Conservation (phyloP, 306 rosid genomes). For the Astragalus membranaceus region DNA sequence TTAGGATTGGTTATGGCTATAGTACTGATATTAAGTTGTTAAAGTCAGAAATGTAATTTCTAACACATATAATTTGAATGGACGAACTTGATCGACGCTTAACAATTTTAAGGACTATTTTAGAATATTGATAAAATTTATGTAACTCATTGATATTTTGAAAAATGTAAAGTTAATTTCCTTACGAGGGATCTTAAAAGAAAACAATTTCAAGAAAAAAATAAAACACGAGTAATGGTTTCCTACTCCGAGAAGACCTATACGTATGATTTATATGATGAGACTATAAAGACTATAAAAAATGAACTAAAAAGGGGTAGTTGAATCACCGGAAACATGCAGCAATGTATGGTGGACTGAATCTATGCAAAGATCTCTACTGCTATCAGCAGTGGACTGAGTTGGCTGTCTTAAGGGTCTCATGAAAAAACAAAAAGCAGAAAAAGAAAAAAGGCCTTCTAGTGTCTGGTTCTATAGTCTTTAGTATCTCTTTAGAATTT, state of each 20-base stretch:
- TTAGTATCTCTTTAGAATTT: too few species aligned
- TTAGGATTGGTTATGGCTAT: too few species aligned
- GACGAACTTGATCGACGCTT: too few species aligned
- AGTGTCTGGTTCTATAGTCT: background rate
- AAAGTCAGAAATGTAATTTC: too few species aligned
- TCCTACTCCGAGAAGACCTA: background rate
- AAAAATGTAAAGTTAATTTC: background rate
- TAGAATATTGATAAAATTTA: too few species aligned
- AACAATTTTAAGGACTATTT: too few species aligned
- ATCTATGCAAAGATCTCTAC: slow-evolving; percentile 17
- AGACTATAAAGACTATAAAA: slow-evolving; percentile 1
- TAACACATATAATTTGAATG: too few species aligned
- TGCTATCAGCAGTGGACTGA: background rate
- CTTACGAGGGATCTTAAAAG: background rate
- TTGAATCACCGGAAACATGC: slow-evolving; percentile 27
- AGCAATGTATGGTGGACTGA: slow-evolving; percentile 24
- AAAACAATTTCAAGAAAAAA: background rate
- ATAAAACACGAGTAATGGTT: background rate
- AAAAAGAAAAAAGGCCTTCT: background rate
- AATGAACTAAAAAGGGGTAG: background rate
- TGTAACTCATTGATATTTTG: too few species aligned
- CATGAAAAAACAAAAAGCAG: background rate
- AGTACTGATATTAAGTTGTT: too few species aligned
- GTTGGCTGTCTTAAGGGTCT: background rate
- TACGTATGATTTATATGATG: too few species aligned